Conservation (phyloP, 2,329 filamentous ascomycete species). For the Colletotrichum sp. region DNA sequence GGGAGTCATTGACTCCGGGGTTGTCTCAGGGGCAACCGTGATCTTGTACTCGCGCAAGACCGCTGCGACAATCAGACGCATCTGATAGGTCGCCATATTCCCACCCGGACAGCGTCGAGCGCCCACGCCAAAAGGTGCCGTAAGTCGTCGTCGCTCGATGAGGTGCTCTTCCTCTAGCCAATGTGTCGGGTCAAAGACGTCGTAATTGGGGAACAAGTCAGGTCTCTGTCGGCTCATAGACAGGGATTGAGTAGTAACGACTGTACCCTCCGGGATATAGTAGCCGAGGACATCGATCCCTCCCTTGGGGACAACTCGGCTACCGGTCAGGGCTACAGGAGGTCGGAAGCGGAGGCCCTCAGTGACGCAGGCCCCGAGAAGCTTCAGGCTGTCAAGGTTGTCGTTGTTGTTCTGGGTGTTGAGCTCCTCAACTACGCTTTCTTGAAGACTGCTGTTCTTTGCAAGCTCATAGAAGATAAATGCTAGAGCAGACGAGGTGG, state of each 20-base stretch:
- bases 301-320: neutral
- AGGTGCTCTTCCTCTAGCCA: neutral
- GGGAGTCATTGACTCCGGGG: slow-evolving; percentile 9
- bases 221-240: neutral
- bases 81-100: neutral
- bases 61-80: neutral
- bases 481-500: slow-evolving; percentile 21
- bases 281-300: neutral
- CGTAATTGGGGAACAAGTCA: neutral
- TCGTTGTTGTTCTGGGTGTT: neutral
- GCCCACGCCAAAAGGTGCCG: neutral
- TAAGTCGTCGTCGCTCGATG: neutral
- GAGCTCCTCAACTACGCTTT: slow-evolving; percentile 3
- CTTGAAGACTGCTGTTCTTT: slow-evolving; percentile 4
- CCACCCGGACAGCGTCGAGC: neutral
- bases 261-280: neutral
- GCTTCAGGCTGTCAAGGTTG: neutral
- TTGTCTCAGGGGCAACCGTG: neutral
- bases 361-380: neutral
- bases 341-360: neutral
- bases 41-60: neutral
- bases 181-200: neutral
- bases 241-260: neutral
- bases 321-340: neutral
- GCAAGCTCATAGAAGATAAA: slow-evolving; percentile 23